Conservation (phyloP, 352 stramenopile species). For the Globisporangium cystogenes region DNA sequence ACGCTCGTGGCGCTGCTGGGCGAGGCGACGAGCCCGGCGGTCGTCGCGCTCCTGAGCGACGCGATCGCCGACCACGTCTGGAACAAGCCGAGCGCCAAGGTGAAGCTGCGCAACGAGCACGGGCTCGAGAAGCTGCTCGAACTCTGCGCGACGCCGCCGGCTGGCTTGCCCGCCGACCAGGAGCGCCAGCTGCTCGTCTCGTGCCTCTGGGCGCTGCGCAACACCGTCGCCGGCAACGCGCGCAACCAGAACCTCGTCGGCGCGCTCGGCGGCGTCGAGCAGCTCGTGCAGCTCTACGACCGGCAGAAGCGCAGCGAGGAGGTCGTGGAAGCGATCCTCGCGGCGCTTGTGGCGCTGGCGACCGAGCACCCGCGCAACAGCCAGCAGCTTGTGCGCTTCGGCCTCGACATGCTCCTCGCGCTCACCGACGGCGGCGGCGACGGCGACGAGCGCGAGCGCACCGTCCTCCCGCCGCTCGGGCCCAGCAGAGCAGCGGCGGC, state of each 20-base stretch:
- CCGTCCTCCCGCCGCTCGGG: conserved; percentile 5
- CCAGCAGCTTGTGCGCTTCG: conserved; percentile 57
- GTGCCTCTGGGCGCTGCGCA: conserved; percentile 63
- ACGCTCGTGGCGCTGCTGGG: conserved; percentile 62
- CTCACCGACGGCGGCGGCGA: conserved; percentile 19
- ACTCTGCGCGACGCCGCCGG: conserved; percentile 26
- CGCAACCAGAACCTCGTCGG: conserved; percentile 61
- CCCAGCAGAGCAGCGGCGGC: conserved; percentile 1
- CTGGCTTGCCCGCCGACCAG: conserved; percentile 9
- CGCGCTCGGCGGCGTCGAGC: conserved; percentile 39
- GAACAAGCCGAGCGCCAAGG: conserved; percentile 48
- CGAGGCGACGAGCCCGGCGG: conserved; percentile 38
- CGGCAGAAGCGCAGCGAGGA: conserved; percentile 33
- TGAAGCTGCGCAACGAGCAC: conserved; percentile 58
- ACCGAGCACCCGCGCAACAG: conserved; percentile 53
- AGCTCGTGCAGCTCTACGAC: conserved; percentile 44
- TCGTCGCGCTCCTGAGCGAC: conserved; percentile 68
- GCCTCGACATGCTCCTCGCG: conserved; percentile 51
- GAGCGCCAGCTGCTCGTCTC: conserved; percentile 39
- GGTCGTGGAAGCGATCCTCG: conserved; percentile 57
- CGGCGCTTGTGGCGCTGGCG: conserved; percentile 43
- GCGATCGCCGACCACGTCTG: conserved; percentile 78
- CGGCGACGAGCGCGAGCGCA: conserved; percentile 21
- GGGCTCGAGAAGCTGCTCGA: conserved; percentile 55
- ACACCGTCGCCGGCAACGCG: conserved; percentile 46